Evolutionary conservation across 768 basidiomycete genomes (phyloP).

Genomic region (Russula griseocarnosa): DNA sequence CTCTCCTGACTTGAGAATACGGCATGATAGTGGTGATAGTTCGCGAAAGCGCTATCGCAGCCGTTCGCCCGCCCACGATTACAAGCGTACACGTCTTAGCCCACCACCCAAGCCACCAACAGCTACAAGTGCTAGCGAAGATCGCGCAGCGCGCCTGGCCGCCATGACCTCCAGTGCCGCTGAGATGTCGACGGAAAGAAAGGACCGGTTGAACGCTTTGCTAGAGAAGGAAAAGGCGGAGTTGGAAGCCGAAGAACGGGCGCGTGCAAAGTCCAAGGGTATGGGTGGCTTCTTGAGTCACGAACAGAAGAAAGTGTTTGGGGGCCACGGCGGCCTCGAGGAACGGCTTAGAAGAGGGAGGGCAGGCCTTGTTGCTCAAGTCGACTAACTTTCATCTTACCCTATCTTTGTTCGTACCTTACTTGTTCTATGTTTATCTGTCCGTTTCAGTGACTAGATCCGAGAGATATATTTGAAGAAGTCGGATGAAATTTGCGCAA

Average conservation of each 20-base stretch:
- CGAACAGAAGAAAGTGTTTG: slow-evolving; percentile 83
- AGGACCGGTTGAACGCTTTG: slow-evolving; percentile 62
- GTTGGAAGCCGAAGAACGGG: slow-evolving; percentile 63
- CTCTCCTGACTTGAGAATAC: slow-evolving; percentile 29
- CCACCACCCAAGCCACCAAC: slow-evolving; percentile 34
- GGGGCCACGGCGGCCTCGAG: slow-evolving; percentile 73
- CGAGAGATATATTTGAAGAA: slow-evolving; percentile 20
- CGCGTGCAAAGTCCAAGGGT: slow-evolving; percentile 66
- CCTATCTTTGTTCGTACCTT: slow-evolving; percentile 11
- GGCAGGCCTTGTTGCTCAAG: slow-evolving; percentile 64
- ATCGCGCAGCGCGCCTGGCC: slow-evolving; percentile 81
- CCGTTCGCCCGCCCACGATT: slow-evolving; percentile 34
- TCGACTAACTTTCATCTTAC: slow-evolving; percentile 40
- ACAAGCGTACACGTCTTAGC: slow-evolving; percentile 52
- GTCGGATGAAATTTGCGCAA: slow-evolving; percentile 14
- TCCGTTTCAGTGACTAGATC: slow-evolving; percentile 11
- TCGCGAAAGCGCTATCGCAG: slow-evolving; percentile 43
- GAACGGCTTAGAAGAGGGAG: slow-evolving; percentile 72
- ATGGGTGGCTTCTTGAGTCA: slow-evolving; percentile 77
- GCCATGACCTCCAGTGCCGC: slow-evolving; percentile 80
- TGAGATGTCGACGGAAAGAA: slow-evolving; percentile 62
- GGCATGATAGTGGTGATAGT: slow-evolving; percentile 27
- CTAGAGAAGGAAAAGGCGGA: slow-evolving; percentile 78
- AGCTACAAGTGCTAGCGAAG: slow-evolving; percentile 37
- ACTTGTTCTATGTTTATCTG: slow-evolving; percentile 5